Base-by-base conservation (phyloP, 768 basidiomycete species). In the Trametes gibbosa region DNA sequence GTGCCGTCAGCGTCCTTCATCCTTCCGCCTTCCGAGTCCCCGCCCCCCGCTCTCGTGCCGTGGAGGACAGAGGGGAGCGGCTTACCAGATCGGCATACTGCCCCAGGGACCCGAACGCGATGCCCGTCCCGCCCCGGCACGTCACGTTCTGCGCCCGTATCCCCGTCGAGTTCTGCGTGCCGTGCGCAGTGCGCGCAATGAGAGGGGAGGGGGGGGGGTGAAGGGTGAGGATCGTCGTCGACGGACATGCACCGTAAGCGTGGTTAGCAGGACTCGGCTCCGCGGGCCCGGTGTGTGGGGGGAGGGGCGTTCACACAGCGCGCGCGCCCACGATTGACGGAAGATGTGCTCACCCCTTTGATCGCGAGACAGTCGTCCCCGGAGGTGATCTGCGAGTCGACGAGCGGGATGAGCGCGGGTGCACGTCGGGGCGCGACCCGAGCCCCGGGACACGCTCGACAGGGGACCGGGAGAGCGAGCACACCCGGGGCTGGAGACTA, bases 291-390 rank as follows among this genome's bases (percentile, higher is more conserved):
- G 32, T 13, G 19, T 14, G 37, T 2, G 16, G 5, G 39, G 5
- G 39, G 6, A 52, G 25, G n/a, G 19, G n/a, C 21, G 46, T 35
- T 51, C 25, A 32, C n/a, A n/a, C n/a, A n/a, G n/a, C n/a, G n/a
- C n/a, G n/a, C n/a, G n/a, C n/a, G n/a, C n/a, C n/a, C n/a, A n/a
- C n/a, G n/a, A n/a, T n/a, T n/a, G n/a, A n/a, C n/a, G n/a, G n/a
- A n/a, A n/a, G n/a, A n/a, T n/a, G 29, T n/a, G 69, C 80, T 25
- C 64, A 84, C 82, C 7, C 83, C 83, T 72, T 85, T 84, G 72
- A 85, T 81, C 8, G 82, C 83, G n/a, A 85, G 69, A 57, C 84
- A 85, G 63, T 85, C 84, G 64, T 85, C 84, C 17, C 84, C 83
- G 53, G 78, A 81, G n/a, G 83, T 84, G 17, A 85, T 67, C 71